Evolutionary conservation across 1,139 yeast species (phyloP).

Genomic region (Yarrowia galli): DNA sequence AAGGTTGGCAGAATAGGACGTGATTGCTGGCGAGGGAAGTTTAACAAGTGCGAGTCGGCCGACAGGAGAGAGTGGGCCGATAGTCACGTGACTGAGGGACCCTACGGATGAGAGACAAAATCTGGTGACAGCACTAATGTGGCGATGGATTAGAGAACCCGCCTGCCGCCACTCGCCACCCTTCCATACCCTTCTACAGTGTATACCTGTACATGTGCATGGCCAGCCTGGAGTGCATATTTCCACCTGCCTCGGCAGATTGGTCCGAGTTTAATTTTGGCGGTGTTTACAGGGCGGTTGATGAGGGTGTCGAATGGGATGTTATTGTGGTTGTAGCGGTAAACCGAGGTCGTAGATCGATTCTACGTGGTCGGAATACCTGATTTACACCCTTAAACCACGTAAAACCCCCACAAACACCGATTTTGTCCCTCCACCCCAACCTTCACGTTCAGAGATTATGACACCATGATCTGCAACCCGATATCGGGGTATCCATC

Average conservation of each 20-base stretch:
- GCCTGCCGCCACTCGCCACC: too few relatives aligned
- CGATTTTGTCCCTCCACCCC: background rate
- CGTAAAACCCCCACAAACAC: background rate
- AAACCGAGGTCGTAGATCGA: background rate
- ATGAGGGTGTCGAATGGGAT: background rate
- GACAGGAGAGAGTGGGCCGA: background rate
- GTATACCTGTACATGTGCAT: background rate
- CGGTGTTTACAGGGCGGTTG: background rate
- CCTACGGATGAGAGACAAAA: too few relatives aligned
- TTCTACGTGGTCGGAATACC: background rate
- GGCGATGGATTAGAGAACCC: too few relatives aligned
- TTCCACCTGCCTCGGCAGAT: constrained; percentile 32
- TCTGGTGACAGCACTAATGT: too few relatives aligned
- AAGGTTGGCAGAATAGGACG: background rate
- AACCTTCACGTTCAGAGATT: constrained; percentile 34
- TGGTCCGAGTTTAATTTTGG: background rate
- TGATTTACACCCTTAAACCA: background rate
- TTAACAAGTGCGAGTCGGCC: constrained; percentile 13
- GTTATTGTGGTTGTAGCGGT: background rate
- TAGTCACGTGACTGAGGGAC: constrained; percentile 22
- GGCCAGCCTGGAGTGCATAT: constrained; percentile 12
- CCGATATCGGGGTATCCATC: constrained; percentile 27
- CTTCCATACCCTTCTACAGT: constrained; percentile 1
- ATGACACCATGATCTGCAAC: constrained; percentile 36
- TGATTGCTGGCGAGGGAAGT: background rate